phyloP scores from a whole-genome alignment of 345 rosid genomes.

The sweet orange (Citrus sinensis) region DVS_A1.0 CM039162.1:30859001-30859500 shows the following conservation, averaged over 20 bases:
- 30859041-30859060: background rate
- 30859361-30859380: conserved; percentile 87
- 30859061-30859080: background rate
- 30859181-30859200: conserved; percentile 75
- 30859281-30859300: background rate
- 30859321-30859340: background rate
- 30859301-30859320: background rate
- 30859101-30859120: no score
- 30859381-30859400: conserved; percentile 69
- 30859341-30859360: conserved; percentile 39
- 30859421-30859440: conserved; percentile 75
- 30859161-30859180: background rate
- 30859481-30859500: conserved; percentile 13
- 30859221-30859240: conserved; percentile 82
- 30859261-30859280: conserved; percentile 52
- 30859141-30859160: no score
- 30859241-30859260: conserved; percentile 86
- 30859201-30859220: conserved; percentile 89
- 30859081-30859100: background rate
- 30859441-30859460: conserved; percentile 74
- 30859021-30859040: background rate
- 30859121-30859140: no score
- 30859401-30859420: conserved; percentile 94
- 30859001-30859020: conserved; percentile 80
- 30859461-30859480: conserved; percentile 18